Conservation (phyloP, 768 basidiomycete genomes). For the Suillus variegatus region DNA sequence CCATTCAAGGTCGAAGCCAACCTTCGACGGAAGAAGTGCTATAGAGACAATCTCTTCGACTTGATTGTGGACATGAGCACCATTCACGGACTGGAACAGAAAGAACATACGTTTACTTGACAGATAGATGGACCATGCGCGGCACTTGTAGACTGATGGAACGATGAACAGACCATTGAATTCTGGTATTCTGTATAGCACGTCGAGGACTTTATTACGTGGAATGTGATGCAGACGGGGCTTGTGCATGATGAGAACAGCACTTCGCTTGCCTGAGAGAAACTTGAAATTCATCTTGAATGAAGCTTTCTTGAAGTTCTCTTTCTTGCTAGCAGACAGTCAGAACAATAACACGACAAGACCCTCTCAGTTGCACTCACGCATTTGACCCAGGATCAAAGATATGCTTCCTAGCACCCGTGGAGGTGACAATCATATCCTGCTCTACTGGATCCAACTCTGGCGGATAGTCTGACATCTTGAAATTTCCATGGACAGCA, state of each 20-base stretch:
- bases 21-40: conserved; percentile 22
- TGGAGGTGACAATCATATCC: conserved; percentile 24
- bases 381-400: conserved; percentile 14
- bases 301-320: conserved; percentile 31
- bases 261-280: conserved; percentile 27
- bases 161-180: conserved; percentile 34
- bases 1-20: conserved; percentile 17
- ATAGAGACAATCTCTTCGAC: conserved; percentile 28
- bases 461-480: conserved; percentile 19
- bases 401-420: conserved; percentile 17
- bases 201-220: conserved; percentile 21
- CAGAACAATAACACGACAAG: background rate
- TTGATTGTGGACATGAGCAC: conserved; percentile 7
- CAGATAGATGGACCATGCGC: conserved; percentile 36
- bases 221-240: conserved; percentile 28
- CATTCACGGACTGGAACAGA: background rate
- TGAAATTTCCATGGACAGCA: conserved; percentile 3
- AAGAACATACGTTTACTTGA: conserved; percentile 25
- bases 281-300: conserved; percentile 38
- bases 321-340: conserved; percentile 9
- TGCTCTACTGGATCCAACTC: conserved; percentile 21
- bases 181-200: conserved; percentile 24
- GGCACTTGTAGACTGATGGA: conserved; percentile 31
- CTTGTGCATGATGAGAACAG: conserved; percentile 33
- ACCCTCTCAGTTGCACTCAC: conserved; percentile 20